Evolutionary conservation across 306 rosid species (phyloP), one percentile per base, ranked within the genome.

Genomic region (Canavalia ensiformis): DNA sequence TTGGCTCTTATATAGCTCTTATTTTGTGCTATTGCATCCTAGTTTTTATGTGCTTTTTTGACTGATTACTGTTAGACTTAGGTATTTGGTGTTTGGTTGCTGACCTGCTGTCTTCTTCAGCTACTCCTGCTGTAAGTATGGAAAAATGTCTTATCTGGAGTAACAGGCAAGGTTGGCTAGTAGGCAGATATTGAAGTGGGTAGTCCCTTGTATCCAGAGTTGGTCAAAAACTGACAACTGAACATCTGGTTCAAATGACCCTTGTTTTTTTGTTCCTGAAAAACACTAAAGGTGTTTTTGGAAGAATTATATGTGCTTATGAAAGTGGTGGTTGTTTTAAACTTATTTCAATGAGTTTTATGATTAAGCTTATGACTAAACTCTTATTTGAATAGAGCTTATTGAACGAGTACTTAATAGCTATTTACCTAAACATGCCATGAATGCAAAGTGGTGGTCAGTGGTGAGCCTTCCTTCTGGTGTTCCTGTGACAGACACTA

Each of bases 101-200:
- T 18, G 25, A 18, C 25, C n/a, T 70, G 54, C 39, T 79, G 63
- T 59, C 45, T 59, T 46, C 30, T 42, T 47, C 35, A 31, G 71
- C 77, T 12, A 72, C 62, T 58, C 13, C 69, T 68, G 70, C 83
- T 68, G 51, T 8, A 46, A n/a, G 35, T 34, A 8, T 41, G 47
- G 11, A 58, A 31, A 46, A 68, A 68, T 45, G 68, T 46, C 56
- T 44, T 55, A 46, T 46, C 47, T 8, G 77, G 64, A 35, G 18
- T 68, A 68, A 31, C 44, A 12, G 18, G 37, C 9, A 35, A 68
- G 68, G 76, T 44, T 78, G 8, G 55, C 12, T 42, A 25, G 12
- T 18, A 18, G 25, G 25, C 25, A 18, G 25, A 18, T 18, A 18
- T 18, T 18, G 34, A 30, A 6, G 69, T 58, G 66, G 5, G 50